Evolutionary conservation across 73 alveolate genomes (phyloP).

Genomic region (Blepharisma stoltei): DNA sequence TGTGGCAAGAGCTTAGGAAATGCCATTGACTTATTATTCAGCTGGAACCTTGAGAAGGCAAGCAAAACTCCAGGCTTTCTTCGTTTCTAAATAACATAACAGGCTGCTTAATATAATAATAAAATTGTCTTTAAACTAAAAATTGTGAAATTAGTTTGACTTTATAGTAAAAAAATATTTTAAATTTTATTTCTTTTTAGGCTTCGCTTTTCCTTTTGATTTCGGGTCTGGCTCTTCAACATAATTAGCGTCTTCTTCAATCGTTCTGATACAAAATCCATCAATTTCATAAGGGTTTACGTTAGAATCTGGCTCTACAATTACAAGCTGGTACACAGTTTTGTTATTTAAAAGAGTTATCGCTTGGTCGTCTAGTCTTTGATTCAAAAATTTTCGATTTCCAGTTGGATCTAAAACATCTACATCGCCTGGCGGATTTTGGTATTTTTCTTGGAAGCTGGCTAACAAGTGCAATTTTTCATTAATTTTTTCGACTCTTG

Average conservation of each 20-base stretch:
- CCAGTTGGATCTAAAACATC: background rate
- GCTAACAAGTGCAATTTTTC: background rate
- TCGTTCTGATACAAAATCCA: background rate
- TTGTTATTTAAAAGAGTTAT: background rate
- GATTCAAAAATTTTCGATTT: background rate
- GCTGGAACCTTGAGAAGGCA: too few relatives aligned
- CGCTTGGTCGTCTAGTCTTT: background rate
- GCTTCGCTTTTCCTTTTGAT: background rate
- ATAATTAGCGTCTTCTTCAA: background rate
- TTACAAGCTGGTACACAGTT: background rate
- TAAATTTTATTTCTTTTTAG: too few relatives aligned
- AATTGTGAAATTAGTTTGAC: too few relatives aligned
- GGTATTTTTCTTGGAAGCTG: background rate
- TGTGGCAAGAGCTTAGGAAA: too few relatives aligned
- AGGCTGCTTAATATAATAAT: too few relatives aligned
- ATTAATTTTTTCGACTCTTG: background rate
- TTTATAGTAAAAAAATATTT: too few relatives aligned
- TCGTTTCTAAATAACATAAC: too few relatives aligned
- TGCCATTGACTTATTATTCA: too few relatives aligned
- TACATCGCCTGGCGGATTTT: background rate
- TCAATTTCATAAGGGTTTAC: background rate
- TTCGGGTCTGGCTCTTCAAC: constrained; percentile 5
- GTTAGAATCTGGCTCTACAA: background rate
- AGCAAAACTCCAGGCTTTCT: too few relatives aligned
- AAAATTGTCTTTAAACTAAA: too few relatives aligned